Evolutionary conservation across 148 eudicot species (phyloP).

Genomic region (Arbutus unedo): DNA sequence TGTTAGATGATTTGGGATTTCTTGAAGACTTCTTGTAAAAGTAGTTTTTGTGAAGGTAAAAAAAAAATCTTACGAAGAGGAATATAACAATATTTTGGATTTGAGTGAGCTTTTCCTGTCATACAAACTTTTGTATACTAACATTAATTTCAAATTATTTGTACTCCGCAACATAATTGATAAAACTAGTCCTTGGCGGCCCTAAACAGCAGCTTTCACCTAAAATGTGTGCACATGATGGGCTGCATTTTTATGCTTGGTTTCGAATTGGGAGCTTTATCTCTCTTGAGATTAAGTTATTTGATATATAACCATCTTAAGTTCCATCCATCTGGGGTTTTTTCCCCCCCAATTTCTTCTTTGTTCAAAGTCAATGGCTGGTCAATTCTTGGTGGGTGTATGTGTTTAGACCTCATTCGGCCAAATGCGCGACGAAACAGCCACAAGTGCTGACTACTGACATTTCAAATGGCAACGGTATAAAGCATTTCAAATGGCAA

Average conservation of each 20-base stretch:
- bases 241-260: background rate
- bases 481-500: too few species aligned
- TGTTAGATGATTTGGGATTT: slow-evolving; percentile 21
- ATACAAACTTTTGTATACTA: background rate
- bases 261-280: background rate
- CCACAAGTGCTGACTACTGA: too few species aligned
- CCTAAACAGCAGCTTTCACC: background rate
- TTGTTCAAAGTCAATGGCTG: background rate
- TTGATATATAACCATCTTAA: background rate
- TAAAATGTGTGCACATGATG: background rate
- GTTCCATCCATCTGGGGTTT: background rate
- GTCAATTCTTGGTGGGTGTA: too few species aligned
- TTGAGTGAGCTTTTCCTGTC: background rate
- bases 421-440: too few species aligned
- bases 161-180: background rate
- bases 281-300: background rate
- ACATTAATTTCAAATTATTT: background rate
- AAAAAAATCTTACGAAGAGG: background rate
- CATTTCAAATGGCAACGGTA: too few species aligned
- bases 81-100: background rate
- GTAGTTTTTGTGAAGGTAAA: background rate
- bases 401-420: too few species aligned
- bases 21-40: background rate
- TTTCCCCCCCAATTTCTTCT: background rate
- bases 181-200: background rate